Conservation (phyloP, 2,329 filamentous ascomycete species). For the Paecilomyces dactylethromorphus region DNA sequence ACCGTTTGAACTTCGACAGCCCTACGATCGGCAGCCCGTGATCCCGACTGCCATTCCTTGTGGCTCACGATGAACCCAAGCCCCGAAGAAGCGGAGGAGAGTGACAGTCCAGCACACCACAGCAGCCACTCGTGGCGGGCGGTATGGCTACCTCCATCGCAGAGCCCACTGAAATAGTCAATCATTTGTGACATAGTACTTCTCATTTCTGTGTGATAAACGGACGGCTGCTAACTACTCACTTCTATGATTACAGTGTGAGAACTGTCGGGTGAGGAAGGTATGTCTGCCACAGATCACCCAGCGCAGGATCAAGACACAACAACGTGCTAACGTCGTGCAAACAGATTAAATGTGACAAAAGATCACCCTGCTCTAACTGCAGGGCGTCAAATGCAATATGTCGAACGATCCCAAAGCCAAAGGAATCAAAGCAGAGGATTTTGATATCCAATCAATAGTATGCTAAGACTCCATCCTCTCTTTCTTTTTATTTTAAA, state of each 20-base stretch:
- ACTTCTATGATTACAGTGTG: slow-evolving; percentile 3
- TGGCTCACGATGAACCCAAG: too few relatives aligned
- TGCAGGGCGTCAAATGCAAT: slow-evolving; percentile 29
- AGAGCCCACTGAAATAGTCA: too few relatives aligned
- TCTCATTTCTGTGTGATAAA: too few relatives aligned
- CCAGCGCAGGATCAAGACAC: background rate
- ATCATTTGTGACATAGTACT: too few relatives aligned
- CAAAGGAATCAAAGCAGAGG: slow-evolving; percentile 29
- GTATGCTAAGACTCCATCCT: slow-evolving; percentile 15
- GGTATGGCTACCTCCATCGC: too few relatives aligned
- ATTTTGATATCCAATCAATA: slow-evolving; percentile 38
- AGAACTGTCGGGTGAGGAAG: slow-evolving; percentile 11
- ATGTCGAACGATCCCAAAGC: slow-evolving; percentile 32
- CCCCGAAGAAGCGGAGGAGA: too few relatives aligned
- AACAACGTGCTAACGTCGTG: background rate
- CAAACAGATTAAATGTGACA: slow-evolving; percentile 35
- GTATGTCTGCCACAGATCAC: background rate
- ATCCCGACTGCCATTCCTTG: too few relatives aligned
- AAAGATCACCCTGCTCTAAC: slow-evolving; percentile 35
- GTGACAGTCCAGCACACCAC: too few relatives aligned
- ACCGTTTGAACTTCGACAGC: too few relatives aligned
- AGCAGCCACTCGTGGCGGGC: too few relatives aligned
- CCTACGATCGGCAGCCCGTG: too few relatives aligned
- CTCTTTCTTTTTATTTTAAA: background rate
- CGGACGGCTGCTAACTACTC: too few relatives aligned